These are phyloP conservation scores for Nigrograna mackinnonii DNA, from an alignment of 2,329 filamentous ascomycete species.

Conservation along the genomic window DNA sequence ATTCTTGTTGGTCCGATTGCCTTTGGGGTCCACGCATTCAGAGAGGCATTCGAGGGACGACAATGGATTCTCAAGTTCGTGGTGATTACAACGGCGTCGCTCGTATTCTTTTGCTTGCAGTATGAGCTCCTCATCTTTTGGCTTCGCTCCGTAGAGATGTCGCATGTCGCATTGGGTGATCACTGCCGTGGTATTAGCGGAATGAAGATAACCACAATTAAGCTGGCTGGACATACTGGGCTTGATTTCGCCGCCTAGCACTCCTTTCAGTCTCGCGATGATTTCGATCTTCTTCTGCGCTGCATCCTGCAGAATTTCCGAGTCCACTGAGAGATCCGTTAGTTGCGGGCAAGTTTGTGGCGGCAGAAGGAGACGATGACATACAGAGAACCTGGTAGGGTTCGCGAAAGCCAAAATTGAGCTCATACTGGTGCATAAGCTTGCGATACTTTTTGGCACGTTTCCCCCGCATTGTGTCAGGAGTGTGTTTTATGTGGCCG, in stretches of 20 bases:
- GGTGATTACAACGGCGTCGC: conserved; percentile 77
- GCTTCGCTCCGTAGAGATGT: conserved; percentile 70
- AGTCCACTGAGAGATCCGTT: conserved; percentile 66
- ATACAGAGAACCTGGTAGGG: conserved; percentile 80
- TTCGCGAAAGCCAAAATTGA: conserved; percentile 87
- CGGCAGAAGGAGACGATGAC: conserved; percentile 5
- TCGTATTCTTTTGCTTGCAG: conserved; percentile 75
- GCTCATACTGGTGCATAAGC: conserved; percentile 89
- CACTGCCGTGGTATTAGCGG: conserved; percentile 54
- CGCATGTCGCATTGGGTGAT: conserved; percentile 82
- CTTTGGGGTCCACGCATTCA: conserved; percentile 79
- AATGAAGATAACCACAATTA: neutral
- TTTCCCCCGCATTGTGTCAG: conserved; percentile 18
- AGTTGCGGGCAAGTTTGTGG: conserved; percentile 1
- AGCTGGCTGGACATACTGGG: conserved; percentile 57
- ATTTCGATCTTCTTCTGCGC: conserved; percentile 86
- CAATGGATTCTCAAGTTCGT: conserved; percentile 73
- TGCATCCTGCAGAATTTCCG: conserved; percentile 80
- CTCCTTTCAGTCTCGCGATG: conserved; percentile 73
- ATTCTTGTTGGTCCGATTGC: conserved; percentile 72
- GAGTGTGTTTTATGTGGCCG: neutral
- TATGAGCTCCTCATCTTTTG: conserved; percentile 64
- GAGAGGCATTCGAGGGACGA: conserved; percentile 70
- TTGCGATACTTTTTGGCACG: conserved; percentile 66
- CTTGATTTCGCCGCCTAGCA: conserved; percentile 85